Base-by-base conservation (phyloP, 306 rosid genomes). In the Ormosia emarginata region DNA sequence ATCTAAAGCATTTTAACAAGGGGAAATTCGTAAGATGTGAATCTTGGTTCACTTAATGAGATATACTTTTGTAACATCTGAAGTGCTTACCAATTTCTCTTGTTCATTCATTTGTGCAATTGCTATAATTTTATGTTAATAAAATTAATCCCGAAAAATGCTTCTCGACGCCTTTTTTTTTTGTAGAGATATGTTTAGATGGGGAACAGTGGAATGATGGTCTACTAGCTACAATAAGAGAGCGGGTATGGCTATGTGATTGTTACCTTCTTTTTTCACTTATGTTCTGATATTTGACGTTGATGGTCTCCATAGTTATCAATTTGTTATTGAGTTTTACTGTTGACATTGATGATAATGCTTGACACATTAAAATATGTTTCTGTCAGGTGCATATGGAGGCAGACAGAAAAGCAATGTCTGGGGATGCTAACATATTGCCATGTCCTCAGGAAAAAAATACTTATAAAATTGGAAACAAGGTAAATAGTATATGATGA, bases 181-280 rank as follows among this genome's bases (percentile, higher is more conserved):
- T 69, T 77, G 79, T 74, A 93, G 99, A 92, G 90, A 81, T 85
- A 66, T 67, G 29, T 82, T 85, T 95, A 74, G 94, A 90, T 24
- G 97, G 91, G 34, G 97, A 93, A 78, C 88, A 90, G 36, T 92
- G 98, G 99, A 95, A 93, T 88, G 98, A 95, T 88, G 99, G 97
- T 59, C 89, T 92, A 56, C 84, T 95, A 52, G 98, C 97, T 73
- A 95, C 98, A 81, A 81, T 95, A 79, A 87, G 98, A 90, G 98
- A 95, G 87, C 90, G 86, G 93, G 98, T 93, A 89, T 72, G 87
- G 40, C 80, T 66, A 30, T 69, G 81, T 86, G 62, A 36, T 57
- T 69, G 71, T 59, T 18, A 43, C 55, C 15, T 49, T 63, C 37
- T 66, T 83, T 85, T 85, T 61, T 62, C 61, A 6, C 63, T 85